A percentile compares a stretch with the other conserved stretches of the same genome.
Evolutionary conservation across 768 basidiomycete genomes (phyloP).

Genomic region (Daedaleopsis sinensis): DNA sequence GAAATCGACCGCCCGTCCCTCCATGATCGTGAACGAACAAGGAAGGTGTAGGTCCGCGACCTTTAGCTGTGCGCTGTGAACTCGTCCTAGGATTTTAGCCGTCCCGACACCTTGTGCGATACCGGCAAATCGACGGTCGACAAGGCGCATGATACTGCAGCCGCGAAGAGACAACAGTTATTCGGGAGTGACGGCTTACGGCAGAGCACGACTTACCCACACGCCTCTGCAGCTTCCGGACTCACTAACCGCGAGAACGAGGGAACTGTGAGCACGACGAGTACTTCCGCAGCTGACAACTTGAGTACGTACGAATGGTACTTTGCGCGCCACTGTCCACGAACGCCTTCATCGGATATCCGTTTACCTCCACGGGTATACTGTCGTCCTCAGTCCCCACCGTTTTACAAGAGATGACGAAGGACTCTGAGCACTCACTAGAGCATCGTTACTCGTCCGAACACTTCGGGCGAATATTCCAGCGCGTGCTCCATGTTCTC

Average conservation of each 20-base stretch:
- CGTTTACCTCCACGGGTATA: conserved; percentile 92
- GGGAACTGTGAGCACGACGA: background rate
- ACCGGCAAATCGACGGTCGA: conserved; percentile 86
- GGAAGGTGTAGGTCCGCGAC: conserved; percentile 82
- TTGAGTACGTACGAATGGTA: conserved; percentile 79
- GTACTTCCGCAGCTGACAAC: background rate
- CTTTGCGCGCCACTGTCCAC: conserved; percentile 98
- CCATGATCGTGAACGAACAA: conserved; percentile 94
- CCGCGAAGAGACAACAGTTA: too few relatives aligned
- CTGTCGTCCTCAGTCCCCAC: conserved; percentile 43
- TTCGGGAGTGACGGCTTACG: background rate
- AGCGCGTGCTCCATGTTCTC: conserved; percentile 95
- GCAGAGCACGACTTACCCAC: conserved; percentile 59
- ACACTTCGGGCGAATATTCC: conserved; percentile 91
- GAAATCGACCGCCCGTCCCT: conserved; percentile 95
- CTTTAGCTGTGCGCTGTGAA: conserved; percentile 93
- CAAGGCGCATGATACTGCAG: conserved; percentile 84
- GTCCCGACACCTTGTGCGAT: conserved; percentile 95
- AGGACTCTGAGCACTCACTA: conserved; percentile 62
- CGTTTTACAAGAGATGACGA: background rate
- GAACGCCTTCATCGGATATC: conserved; percentile 89
- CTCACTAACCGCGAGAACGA: conserved; percentile 59
- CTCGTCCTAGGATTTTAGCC: conserved; percentile 89
- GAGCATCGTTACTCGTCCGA: conserved; percentile 95
- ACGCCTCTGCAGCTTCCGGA: conserved; percentile 88